phyloP scores from a whole-genome alignment of 768 basidiomycete species.

The Galerina marginata region DNA sequence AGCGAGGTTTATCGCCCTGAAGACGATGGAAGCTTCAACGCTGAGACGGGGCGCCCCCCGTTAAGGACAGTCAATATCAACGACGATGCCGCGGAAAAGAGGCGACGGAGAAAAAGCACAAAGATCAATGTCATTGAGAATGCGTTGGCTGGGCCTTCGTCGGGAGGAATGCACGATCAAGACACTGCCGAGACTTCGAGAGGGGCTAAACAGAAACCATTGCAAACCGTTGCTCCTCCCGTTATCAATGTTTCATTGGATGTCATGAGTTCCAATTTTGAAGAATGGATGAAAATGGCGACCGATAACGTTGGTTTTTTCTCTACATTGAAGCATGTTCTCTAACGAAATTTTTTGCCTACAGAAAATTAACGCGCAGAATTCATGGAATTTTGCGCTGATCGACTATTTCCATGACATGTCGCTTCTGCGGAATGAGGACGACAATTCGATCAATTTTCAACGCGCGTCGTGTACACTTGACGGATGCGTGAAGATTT shows the following conservation, averaged over 20 bases:
- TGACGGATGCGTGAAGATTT: constrained; percentile 99
- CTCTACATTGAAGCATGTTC: neutral
- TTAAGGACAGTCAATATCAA: constrained; percentile 65
- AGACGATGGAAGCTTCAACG: constrained; percentile 45
- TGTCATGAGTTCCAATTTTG: constrained; percentile 91
- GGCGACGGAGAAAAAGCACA: constrained; percentile 78
- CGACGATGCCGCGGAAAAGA: constrained; percentile 88
- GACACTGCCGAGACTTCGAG: constrained; percentile 50
- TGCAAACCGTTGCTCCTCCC: constrained; percentile 65
- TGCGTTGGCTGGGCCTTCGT: constrained; percentile 64
- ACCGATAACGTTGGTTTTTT: constrained; percentile 82
- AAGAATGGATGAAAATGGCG: constrained; percentile 99
- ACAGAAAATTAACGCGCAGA: constrained; percentile 98
- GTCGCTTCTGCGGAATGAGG: constrained; percentile 90
- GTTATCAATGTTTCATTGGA: constrained; percentile 71
- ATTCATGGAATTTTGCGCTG: constrained; percentile 97
- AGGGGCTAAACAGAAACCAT: constrained; percentile 57
- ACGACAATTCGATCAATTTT: constrained; percentile 97
- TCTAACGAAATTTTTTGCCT: constrained; percentile 4
- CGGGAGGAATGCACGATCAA: constrained; percentile 45
- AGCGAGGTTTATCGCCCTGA: constrained; percentile 61
- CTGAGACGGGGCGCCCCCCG: constrained; percentile 42
- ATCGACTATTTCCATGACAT: constrained; percentile 99
- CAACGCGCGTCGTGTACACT: constrained; percentile 97
- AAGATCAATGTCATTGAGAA: constrained; percentile 65